Evolutionary conservation across 345 rosid genomes (phyloP).

Genomic region (Adansonia digitata): DNA sequence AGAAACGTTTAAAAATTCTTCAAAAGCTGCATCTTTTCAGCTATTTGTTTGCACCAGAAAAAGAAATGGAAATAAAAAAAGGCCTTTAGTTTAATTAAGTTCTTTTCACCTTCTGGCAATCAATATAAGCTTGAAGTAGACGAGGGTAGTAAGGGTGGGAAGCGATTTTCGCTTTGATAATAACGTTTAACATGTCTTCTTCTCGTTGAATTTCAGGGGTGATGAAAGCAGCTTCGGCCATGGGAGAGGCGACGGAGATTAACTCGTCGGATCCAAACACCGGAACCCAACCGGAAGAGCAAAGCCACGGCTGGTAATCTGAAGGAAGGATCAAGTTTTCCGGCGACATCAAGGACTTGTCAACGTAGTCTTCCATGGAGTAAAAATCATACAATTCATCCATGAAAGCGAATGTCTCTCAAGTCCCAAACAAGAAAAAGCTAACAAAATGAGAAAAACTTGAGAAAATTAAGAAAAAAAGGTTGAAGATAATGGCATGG

Average conservation of each 20-base stretch:
- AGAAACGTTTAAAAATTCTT: neutral
- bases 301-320: constrained; percentile 40
- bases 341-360: constrained; percentile 56
- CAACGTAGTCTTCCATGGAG: constrained; percentile 49
- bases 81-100: neutral
- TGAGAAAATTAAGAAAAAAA: too few relatives aligned
- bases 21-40: neutral
- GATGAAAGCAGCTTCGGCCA: constrained; percentile 55
- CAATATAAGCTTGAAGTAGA: constrained; percentile 71
- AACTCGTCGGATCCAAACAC: constrained; percentile 65
- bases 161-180: constrained; percentile 78
- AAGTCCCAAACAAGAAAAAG: neutral
- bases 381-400: constrained; percentile 70
- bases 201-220: constrained; percentile 45
- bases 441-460: neutral
- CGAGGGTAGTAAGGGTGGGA: constrained; percentile 80
- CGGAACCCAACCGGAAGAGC: constrained; percentile 39
- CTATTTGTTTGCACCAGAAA: constrained; percentile 4
- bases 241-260: constrained; percentile 46
- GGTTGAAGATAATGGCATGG: neutral
- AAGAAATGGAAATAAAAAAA: neutral
- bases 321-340: constrained; percentile 52
- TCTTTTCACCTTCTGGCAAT: constrained; percentile 81
- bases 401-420: constrained; percentile 29
- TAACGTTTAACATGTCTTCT: constrained; percentile 32